These are phyloP conservation scores for Fusarium sp. DNA, from an alignment of 2,329 filamentous ascomycete genomes.

Conservation along the genomic window DNA sequence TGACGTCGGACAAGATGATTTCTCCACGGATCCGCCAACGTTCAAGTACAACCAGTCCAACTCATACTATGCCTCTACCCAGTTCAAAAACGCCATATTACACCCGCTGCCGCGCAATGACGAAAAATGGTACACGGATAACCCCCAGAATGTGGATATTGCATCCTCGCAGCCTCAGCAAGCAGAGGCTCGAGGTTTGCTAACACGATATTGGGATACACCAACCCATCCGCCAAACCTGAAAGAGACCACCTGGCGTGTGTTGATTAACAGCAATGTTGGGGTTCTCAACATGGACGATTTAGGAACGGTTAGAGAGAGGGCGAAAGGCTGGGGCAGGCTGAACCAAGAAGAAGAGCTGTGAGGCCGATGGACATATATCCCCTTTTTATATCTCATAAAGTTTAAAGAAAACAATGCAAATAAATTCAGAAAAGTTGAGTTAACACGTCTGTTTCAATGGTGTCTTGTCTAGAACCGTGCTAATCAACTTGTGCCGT, in stretches of 20 bases:
- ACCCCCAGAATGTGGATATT: neutral
- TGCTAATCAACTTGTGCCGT: too few species aligned
- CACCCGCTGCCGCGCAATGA: neutral
- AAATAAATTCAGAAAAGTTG: too few species aligned
- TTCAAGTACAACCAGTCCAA: conserved; percentile 15
- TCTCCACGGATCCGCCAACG: neutral
- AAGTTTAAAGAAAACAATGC: too few species aligned
- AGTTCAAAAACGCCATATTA: conserved; percentile 12
- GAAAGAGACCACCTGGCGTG: conserved; percentile 16
- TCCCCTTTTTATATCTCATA: too few species aligned
- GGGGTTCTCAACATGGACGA: conserved; percentile 21
- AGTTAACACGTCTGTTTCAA: too few species aligned
- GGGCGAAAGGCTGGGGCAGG: conserved; percentile 19
- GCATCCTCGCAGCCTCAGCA: conserved; percentile 13
- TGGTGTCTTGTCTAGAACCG: too few species aligned
- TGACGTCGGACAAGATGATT: conserved; percentile 1
- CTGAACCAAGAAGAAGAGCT: neutral
- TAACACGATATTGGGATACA: conserved; percentile 18
- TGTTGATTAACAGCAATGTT: conserved; percentile 6
- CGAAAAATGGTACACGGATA: neutral
- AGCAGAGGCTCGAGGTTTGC: conserved; percentile 7
- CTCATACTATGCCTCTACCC: conserved; percentile 18
- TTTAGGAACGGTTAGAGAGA: conserved; percentile 16
- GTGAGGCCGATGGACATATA: neutral
- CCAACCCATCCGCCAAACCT: conserved; percentile 13